Evolutionary conservation across 2,329 filamentous ascomycete species (phyloP), one percentile per base, ranked within the genome.

Genomic region (Madurella fahalii): DNA sequence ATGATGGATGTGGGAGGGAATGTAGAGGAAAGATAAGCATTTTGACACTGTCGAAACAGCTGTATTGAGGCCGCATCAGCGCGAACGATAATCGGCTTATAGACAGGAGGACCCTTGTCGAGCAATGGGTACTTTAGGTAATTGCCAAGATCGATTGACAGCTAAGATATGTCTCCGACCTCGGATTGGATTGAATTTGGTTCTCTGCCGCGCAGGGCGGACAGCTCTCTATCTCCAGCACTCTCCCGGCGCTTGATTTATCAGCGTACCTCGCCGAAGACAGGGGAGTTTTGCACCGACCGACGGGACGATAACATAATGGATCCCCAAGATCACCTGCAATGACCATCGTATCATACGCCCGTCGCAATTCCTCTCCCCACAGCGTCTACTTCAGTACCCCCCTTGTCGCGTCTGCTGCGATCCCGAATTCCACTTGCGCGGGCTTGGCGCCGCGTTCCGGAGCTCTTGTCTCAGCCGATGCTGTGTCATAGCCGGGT

Each of bases 1-100:
- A 67, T 68, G 51, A 61, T 77, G 17, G 67, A 71, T 4, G 25
- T 7, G 25, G 25, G 25, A 25, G 25, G n/a, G n/a, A n/a, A n/a
- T n/a, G n/a, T n/a, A n/a, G n/a, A n/a, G n/a, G n/a, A n/a, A n/a
- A n/a, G n/a, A n/a, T n/a, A 25, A 25, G 4, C 3, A 25, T 3
- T 25, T 7, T 25, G 25, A 25, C 25, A 25, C 7, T 3, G 25
- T 7, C 25, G 25, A 25, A 7, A 25, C 25, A 25, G 25, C 3
- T 25, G 25, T 7, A 25, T 25, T 25, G 25, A 7, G 25, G 7
- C 3, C 7, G 25, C 25, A 25, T 25, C 25, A 25, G 7, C 3
- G 25, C 7, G 25, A 7, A 25, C 25, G 4, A 25, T 25, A 7
- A 25, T 25, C 25, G 25, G 25, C 25, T 25, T 25, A 25, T 25